Evolutionary conservation across 495 filamentous ascomycete species (phyloP), one percentile per base, ranked within the genome.

Genomic region (Friedmanniomyces endolithicus): DNA sequence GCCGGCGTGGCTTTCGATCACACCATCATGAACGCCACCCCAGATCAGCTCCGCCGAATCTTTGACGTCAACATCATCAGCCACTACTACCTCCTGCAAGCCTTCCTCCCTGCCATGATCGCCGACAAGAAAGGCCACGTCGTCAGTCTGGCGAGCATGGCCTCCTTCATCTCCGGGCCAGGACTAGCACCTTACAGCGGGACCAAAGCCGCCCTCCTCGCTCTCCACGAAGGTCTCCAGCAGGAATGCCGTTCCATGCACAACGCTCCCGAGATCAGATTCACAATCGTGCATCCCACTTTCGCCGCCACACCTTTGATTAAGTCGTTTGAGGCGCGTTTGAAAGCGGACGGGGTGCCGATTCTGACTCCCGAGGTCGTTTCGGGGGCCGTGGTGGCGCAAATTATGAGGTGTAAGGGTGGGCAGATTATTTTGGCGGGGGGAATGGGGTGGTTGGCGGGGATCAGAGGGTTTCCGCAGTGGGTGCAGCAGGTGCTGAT

Each of bases 101-200:
- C 79, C 56, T 84, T 83, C 64, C 64, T 84, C 43, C 80, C 80
- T 0, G 72, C 65, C 48, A 84, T 84, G 80, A 66, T 84, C 44
- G 60, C 67, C 29, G 68, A 65, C 29, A 79, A 81, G 58, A 79
- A 84, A 57, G 80, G 80, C 4, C 80, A 84, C 62, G 65, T 84
- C 27, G 65, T 84, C 29, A 75, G 73, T 0, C 63, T 77, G 11
- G 78, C 80, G 2, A 78, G 73, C 39, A 70, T 83, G 67, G 74
- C 77, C 46, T 74, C 69, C 20, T 82, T 80, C 55, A 58, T 77
- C 1, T 70, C 68, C 0, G 55, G 74, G 16, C 72, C 75, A 1
- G 70, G 73, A 27, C 72, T 76, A 57, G 71, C 71, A 2, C 74
- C 79, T 50, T 84, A 84, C 62, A 71, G 71, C 55, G 69, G 68